Evolutionary conservation across 2,329 filamentous ascomycete species (phyloP), one percentile per base, ranked within the genome.

Genomic region (Colletotrichum lentis): DNA sequence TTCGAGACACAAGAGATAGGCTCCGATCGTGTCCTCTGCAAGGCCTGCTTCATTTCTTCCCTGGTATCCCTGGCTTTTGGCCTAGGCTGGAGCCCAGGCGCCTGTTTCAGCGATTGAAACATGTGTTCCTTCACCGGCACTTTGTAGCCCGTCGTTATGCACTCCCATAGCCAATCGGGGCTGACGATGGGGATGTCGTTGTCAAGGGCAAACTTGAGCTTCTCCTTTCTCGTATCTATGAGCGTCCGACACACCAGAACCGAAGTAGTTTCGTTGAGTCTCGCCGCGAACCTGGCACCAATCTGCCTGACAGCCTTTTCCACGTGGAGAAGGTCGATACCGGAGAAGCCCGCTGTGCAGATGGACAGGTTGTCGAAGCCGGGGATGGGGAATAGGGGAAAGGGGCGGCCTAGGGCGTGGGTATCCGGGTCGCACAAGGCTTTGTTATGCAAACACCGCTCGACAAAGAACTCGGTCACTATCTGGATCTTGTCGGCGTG

Each of bases 391-490:
- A 93, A 91, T 37, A 81, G 80, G 6, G 88, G 84, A 70, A 97
- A 92, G 2, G 96, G 94, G 7, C 88, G 88, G 67, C 93, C 94
- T 27, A 96, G 85, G 47, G 92, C 84, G 75, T 96, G 89, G 5
- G 87, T 83, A 59, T 83, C 81, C 5, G 94, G 93, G 37, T 91
- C 82, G 54, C 93, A 83, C 72, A 95, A 86, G 31, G 80, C 81
- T 77, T 92, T 96, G 71, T 88, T 87, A 76, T 94, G 89, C 46
- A 99, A 82, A 76, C 95, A 98, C 55, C 89, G 88, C 79, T 99
- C 96, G 60, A 99, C 85, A 86, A 95, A 99, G 84, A 96, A 96
- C 75, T 97, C 94, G 12, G 94, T 98, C 39, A 97, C 89, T 50
- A 86, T 76, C 58, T 83, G 76, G 8, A 86, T 74, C 35, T 77